Evolutionary conservation across 1,139 yeast species (phyloP).

Genomic region (Pichia sp.): DNA sequence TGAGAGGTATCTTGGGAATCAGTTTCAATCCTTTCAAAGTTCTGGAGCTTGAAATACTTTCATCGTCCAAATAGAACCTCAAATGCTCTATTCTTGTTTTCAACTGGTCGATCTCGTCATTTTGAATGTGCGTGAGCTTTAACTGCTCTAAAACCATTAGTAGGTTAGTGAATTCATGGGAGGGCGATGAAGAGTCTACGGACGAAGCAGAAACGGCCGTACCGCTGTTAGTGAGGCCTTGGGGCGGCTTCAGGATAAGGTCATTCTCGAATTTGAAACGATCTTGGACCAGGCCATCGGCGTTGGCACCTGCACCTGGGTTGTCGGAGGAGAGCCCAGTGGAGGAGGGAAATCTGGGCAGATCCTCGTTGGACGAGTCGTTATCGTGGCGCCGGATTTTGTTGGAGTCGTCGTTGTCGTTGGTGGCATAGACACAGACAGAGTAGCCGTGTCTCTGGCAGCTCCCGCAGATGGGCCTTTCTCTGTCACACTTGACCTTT

Average conservation of each 20-base stretch:
- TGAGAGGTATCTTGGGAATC: conserved; percentile 4
- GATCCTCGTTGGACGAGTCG: background rate
- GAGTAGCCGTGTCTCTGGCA: conserved; percentile 37
- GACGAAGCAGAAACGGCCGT: background rate
- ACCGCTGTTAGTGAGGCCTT: background rate
- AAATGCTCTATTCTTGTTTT: conserved; percentile 12
- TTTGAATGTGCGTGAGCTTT: conserved; percentile 13
- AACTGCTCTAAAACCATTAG: conserved; percentile 11
- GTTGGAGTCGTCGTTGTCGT: conserved; percentile 13
- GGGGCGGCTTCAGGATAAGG: background rate
- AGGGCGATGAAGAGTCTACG: background rate
- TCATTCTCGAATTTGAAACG: background rate
- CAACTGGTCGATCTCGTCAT: conserved; percentile 16
- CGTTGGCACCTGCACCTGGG: background rate
- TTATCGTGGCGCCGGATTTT: conserved; percentile 13
- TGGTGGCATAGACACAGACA: conserved; percentile 23
- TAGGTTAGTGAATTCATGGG: conserved; percentile 11
- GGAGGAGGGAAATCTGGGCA: background rate
- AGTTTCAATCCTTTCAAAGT: conserved; percentile 9
- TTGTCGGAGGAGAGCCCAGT: background rate
- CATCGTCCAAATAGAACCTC: conserved; percentile 16
- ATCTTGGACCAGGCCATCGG: background rate
- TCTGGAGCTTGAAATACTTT: conserved; percentile 6
- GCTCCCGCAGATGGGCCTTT: conserved; percentile 47
- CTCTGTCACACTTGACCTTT: conserved; percentile 45